phyloP scores from a whole-genome alignment of 2,329 filamentous ascomycete genomes.

The Fusarium protoensiforme region DNA sequence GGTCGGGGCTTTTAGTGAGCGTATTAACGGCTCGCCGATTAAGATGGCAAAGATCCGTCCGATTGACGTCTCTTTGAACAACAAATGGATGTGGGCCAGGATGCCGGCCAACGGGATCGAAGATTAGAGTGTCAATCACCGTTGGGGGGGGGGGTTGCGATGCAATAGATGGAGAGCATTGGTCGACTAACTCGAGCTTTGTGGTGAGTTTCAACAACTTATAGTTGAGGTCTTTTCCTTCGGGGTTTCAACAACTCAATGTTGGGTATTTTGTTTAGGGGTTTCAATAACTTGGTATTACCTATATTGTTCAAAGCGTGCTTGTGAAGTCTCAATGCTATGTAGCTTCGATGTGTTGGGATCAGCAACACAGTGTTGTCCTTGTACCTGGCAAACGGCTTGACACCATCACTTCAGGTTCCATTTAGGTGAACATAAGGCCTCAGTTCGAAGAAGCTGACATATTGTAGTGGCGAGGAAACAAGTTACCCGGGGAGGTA shows the following conservation, averaged over 20 bases:
- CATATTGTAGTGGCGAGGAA: neutral
- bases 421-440: neutral
- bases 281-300: neutral
- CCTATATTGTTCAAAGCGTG: neutral
- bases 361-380: neutral
- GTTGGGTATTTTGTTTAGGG: neutral
- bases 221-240: neutral
- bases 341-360: neutral
- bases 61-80: neutral
- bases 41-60: neutral
- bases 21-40: neutral
- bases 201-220: neutral
- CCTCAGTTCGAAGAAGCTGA: neutral
- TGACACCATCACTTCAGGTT: neutral
- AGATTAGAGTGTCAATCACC: neutral
- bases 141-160: too few species aligned
- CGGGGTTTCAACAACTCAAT: neutral
- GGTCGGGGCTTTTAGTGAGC: fast-evolving
- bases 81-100: neutral
- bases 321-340: neutral
- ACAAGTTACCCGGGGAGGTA: too few species aligned
- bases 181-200: neutral
- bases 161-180: neutral
- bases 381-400: neutral
- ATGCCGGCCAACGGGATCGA: too few species aligned